phyloP scores from a whole-genome alignment of 2,329 filamentous ascomycete species.

The Ustilaginoidea virens region DNA sequence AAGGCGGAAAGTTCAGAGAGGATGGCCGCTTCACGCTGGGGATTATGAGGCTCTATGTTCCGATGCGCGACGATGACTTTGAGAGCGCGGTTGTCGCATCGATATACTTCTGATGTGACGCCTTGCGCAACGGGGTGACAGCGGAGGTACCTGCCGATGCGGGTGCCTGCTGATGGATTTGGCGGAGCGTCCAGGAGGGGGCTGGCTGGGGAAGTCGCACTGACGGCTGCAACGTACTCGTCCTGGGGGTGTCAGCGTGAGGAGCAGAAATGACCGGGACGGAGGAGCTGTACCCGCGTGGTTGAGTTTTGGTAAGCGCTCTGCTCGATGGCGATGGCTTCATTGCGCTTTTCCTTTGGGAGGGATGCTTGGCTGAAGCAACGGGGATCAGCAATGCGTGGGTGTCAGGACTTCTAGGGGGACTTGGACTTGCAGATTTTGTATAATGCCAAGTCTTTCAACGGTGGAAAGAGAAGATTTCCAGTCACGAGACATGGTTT shows the following conservation, averaged over 20 bases:
- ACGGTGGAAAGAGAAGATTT: conserved; percentile 36
- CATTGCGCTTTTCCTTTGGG: conserved; percentile 13
- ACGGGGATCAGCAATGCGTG: background rate
- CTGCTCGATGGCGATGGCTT: conserved; percentile 52
- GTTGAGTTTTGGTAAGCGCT: conserved; percentile 42
- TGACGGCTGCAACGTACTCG: conserved; percentile 33
- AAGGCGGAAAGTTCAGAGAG: conserved; percentile 39
- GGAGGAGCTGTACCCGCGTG: conserved; percentile 30
- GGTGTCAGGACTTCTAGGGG: background rate
- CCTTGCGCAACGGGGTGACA: conserved; percentile 48
- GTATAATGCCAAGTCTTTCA: conserved; percentile 46
- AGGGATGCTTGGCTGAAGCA: conserved; percentile 15
- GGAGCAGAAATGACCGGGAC: background rate
- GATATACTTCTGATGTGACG: conserved; percentile 72
- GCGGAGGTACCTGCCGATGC: conserved; percentile 36
- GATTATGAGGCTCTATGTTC: conserved; percentile 69
- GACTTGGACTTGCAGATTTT: conserved; percentile 23
- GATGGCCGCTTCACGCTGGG: conserved; percentile 63
- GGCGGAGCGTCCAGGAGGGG: background rate
- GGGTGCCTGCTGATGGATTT: conserved; percentile 16
- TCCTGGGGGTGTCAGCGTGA: too few relatives aligned
- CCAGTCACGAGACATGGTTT: too few relatives aligned
- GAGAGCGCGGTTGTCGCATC: conserved; percentile 48
- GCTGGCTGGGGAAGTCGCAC: conserved; percentile 1
- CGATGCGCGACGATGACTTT: conserved; percentile 71